These are phyloP conservation scores for Mrakia blollopis DNA, from an alignment of 768 basidiomycete species.

Conservation along the genomic window DNA sequence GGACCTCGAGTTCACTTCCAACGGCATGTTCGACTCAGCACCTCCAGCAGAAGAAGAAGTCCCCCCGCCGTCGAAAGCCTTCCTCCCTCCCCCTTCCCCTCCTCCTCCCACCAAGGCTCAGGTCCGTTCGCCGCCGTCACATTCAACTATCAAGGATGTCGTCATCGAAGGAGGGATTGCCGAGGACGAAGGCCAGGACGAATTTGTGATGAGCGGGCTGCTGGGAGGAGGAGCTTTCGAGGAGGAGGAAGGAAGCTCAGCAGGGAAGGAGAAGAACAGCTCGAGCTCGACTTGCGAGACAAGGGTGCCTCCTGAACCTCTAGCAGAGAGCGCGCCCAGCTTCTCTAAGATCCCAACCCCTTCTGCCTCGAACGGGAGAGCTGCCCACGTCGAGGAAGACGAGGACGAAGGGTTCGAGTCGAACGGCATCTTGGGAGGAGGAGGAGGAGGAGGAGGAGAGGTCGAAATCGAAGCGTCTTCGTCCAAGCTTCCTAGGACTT, in stretches of 20 bases:
- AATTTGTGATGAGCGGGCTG: conserved; percentile 17
- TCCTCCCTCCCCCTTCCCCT: not conserved
- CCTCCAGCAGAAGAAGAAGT: no score
- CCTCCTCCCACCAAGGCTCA: not conserved
- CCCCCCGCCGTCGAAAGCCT: not conserved
- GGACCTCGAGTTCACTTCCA: no score
- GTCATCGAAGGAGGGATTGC: not conserved
- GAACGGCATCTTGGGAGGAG: conserved; percentile 16
- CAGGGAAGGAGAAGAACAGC: not conserved
- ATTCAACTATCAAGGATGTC: not conserved
- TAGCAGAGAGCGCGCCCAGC: not conserved
- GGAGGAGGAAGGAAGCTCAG: not conserved
- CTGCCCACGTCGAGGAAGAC: not conserved
- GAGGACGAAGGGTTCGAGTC: conserved; percentile 1
- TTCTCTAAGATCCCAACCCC: not conserved
- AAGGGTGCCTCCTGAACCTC: not conserved
- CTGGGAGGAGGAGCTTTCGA: conserved; percentile 1
- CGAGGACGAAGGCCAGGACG: not conserved
- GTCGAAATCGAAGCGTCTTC: not conserved
- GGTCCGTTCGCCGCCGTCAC: no score
- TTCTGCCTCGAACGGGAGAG: no score
- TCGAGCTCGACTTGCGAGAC: not conserved
- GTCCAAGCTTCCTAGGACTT: not conserved
- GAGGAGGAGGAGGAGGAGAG: not conserved
- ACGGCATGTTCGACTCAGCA: no score